These are phyloP conservation scores for Urtica urens DNA, from an alignment of 306 rosid genomes.

Conservation along the genomic window DNA sequence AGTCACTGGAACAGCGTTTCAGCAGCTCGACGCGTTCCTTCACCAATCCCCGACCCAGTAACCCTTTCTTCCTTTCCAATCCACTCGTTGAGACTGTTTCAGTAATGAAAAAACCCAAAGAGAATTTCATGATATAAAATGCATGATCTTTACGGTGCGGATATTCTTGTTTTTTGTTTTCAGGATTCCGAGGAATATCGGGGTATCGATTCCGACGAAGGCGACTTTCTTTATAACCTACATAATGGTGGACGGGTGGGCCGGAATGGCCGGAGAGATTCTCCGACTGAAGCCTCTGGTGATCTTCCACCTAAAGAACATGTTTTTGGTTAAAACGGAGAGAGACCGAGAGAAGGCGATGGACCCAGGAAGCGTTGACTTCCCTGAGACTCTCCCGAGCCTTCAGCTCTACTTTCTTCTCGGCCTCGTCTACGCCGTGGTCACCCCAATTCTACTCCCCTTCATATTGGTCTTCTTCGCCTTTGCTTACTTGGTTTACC, in stretches of 20 bases:
- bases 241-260: conserved; percentile 99
- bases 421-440: conserved; percentile 87
- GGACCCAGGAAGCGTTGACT: conserved; percentile 86
- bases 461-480: conserved; percentile 90
- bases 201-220: conserved; percentile 92
- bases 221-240: conserved; percentile 98
- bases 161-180: neutral
- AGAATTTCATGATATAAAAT: too few species aligned
- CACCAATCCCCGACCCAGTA: conserved; percentile 92
- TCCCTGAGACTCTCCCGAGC: conserved; percentile 76
- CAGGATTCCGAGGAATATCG: conserved; percentile 93
- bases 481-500: conserved; percentile 86
- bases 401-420: conserved; percentile 92
- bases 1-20: conserved; percentile 86
- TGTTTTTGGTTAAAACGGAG: conserved; percentile 86
- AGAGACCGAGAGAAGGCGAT: conserved; percentile 86
- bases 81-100: conserved; percentile 4
- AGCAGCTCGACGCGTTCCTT: conserved; percentile 83
- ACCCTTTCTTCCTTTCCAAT: conserved; percentile 4
- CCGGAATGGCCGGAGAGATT: conserved; percentile 89
- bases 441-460: conserved; percentile 95
- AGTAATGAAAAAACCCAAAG: too few species aligned
- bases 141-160: too few species aligned
- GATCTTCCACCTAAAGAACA: conserved; percentile 84
- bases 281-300: conserved; percentile 88